Conservation (phyloP, 108 stramenopile species). For the Cyclotella choctawhatcheeana region DNA sequence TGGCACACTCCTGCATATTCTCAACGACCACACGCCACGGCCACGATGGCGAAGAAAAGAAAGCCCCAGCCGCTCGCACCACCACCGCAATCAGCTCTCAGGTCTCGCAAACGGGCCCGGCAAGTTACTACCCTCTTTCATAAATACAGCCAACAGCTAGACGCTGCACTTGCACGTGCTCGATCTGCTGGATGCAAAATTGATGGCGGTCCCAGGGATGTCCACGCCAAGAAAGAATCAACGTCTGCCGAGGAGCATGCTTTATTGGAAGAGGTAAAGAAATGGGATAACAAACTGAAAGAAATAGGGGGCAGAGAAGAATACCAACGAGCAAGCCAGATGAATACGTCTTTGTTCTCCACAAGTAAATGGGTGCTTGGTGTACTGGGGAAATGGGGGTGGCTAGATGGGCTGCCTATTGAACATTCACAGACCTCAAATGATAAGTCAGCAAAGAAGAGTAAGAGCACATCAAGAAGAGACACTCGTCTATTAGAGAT, state of each 20-base stretch:
- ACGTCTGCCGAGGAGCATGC: slow-evolving; percentile 1
- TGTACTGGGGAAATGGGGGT: slow-evolving; percentile 68
- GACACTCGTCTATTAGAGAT: slow-evolving; percentile 82
- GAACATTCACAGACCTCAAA: not conserved
- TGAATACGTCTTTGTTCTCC: slow-evolving; percentile 84
- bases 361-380: slow-evolving; percentile 90
- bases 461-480: slow-evolving; percentile 48
- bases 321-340: slow-evolving; percentile 88
- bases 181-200: slow-evolving; percentile 7
- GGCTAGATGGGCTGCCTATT: slow-evolving; percentile 70
- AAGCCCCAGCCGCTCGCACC: slow-evolving; percentile 42
- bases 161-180: slow-evolving; percentile 54
- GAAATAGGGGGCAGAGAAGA: slow-evolving; percentile 72
- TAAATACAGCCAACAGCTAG: slow-evolving; percentile 70
- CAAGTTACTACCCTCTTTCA: slow-evolving; percentile 85
- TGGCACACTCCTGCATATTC: no score
- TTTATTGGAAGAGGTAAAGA: slow-evolving; percentile 39
- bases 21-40: no score
- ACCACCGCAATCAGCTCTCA: slow-evolving; percentile 46
- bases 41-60: slow-evolving; percentile 39
- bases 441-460: slow-evolving; percentile 6
- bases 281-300: slow-evolving; percentile 57
- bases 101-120: slow-evolving; percentile 80
- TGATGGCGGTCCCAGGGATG: not conserved
- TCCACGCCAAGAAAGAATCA: not conserved